Conservation (phyloP, 192 early-diverging fungal species). For the Dissophora ornata region DNA sequence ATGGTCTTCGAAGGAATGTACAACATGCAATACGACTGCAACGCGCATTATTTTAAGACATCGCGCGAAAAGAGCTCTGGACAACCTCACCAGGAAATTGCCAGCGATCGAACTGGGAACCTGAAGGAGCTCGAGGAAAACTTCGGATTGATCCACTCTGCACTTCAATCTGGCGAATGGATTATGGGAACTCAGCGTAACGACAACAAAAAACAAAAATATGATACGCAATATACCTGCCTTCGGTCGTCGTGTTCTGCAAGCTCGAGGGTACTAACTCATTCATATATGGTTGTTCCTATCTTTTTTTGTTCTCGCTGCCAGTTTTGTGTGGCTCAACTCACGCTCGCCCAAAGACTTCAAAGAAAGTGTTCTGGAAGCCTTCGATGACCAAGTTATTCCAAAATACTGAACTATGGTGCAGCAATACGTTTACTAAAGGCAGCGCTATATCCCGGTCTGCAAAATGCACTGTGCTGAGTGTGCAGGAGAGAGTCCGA, state of each 20-base stretch:
- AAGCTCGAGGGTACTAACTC: no score
- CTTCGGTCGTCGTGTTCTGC: no score
- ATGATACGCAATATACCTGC: no score
- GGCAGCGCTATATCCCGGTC: no score
- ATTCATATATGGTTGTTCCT: background rate
- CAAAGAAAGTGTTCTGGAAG: slow-evolving; percentile 39
- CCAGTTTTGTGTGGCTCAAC: slow-evolving; percentile 46
- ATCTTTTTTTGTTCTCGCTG: slow-evolving; percentile 53
- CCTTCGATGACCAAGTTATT: slow-evolving; percentile 38
- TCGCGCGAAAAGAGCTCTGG: slow-evolving; percentile 53
- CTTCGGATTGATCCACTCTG: slow-evolving; percentile 30
- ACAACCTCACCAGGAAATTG: slow-evolving; percentile 38
- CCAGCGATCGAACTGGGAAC: slow-evolving; percentile 27
- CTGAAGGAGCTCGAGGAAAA: slow-evolving; percentile 33
- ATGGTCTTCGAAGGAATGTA: background rate
- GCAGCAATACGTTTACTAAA: slow-evolving; percentile 36
- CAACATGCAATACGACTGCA: slow-evolving; percentile 1
- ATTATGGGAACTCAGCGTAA: slow-evolving; percentile 57
- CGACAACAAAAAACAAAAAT: no score
- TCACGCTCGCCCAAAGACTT: slow-evolving; percentile 49
- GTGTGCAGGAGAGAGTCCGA: no score
- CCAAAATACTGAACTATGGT: slow-evolving; percentile 53
- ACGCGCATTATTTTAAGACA: slow-evolving; percentile 50
- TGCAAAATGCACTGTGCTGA: no score
- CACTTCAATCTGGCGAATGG: slow-evolving; percentile 35